Conservation (phyloP, 352 stramenopile genomes). For the Elongisporangium undulatum region DNA sequence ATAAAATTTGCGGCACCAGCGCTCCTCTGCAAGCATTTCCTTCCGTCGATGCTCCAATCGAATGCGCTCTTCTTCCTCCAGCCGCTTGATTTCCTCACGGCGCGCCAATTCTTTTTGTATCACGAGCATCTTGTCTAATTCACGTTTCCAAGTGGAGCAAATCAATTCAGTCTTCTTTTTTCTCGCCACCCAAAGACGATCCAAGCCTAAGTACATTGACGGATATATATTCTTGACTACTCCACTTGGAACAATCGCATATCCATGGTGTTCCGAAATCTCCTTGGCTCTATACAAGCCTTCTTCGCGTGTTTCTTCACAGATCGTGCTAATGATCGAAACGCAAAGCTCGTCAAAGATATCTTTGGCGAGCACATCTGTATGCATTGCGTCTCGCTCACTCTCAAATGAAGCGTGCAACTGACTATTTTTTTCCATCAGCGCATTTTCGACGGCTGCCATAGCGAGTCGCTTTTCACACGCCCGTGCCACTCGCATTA, state of each 20-base stretch:
- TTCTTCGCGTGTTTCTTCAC: conserved; percentile 18
- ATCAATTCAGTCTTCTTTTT: conserved; percentile 33
- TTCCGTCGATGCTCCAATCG: conserved; percentile 34
- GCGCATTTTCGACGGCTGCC: conserved; percentile 36
- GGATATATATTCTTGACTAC: conserved; percentile 1
- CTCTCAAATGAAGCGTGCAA: conserved; percentile 21
- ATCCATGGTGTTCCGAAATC: conserved; percentile 4
- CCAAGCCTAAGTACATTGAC: conserved; percentile 14
- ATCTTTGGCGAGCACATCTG: conserved; percentile 11
- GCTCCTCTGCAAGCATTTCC: conserved; percentile 69
- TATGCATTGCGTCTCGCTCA: conserved; percentile 26
- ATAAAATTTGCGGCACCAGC: conserved; percentile 57
- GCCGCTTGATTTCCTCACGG: conserved; percentile 43
- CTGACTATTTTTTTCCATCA: conserved; percentile 26
- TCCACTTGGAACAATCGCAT: conserved; percentile 5
- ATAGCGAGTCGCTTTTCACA: conserved; percentile 67
- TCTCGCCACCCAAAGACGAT: conserved; percentile 38
- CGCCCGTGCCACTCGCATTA: conserved; percentile 41
- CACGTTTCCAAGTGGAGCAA: conserved; percentile 31
- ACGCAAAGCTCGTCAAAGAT: conserved; percentile 20
- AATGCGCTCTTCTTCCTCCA: conserved; percentile 44
- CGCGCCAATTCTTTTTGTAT: conserved; percentile 45
- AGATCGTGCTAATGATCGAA: conserved; percentile 18
- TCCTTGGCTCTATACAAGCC: conserved; percentile 2
- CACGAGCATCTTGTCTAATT: conserved; percentile 37